Evolutionary conservation across 345 rosid species (phyloP), one percentile per base, ranked within the genome.

Genomic region (Gossypium rotundifolium): DNA sequence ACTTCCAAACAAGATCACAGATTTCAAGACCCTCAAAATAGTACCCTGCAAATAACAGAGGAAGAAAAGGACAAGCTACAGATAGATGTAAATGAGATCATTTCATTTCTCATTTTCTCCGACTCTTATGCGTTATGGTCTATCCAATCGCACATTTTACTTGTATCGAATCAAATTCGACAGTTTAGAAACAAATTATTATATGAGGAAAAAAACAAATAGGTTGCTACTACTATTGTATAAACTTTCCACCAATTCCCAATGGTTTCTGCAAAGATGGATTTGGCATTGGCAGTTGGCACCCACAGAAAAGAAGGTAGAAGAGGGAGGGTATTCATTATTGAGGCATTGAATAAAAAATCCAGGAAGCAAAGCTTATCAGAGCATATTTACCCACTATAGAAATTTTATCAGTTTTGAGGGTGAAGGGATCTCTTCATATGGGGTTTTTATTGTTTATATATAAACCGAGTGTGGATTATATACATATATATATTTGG

Each of bases 1-100:
- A 75, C 62, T 60, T 80, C 79, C 84, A 79, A 81, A 75, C n/a
- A 79, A 75, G 63, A 75, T 79, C 79, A 75, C 86, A 79, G 55
- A 79, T 78, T 65, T 81, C 75, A 81, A 73, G 73, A 67, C 59
- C 83, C 62, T 16, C 44, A 75, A 76, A 75, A 72, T 75, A 71
- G 74, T 61, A 77, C 77, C 72, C 77, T 80, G 75, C 71, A 72
- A 54, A 72, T 6, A 76, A 60, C 77, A 74, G 82, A 74, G 49
- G 16, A 40, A 53, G 65, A 77, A 82, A 63, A 55, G 70, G 52
- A 76, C 72, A 68, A 70, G 16, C 40, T 33, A 33, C 40, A 33
- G 67, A 44, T 61, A 65, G 48, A 17, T 53, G 42, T 66, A 44
- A 69, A 59, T 27, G n/a, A 59, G 48, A 76, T 40, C 49, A 33